Evolutionary conservation across 2,329 filamentous ascomycete genomes (phyloP).

Genomic region (Fusarium sp.): DNA sequence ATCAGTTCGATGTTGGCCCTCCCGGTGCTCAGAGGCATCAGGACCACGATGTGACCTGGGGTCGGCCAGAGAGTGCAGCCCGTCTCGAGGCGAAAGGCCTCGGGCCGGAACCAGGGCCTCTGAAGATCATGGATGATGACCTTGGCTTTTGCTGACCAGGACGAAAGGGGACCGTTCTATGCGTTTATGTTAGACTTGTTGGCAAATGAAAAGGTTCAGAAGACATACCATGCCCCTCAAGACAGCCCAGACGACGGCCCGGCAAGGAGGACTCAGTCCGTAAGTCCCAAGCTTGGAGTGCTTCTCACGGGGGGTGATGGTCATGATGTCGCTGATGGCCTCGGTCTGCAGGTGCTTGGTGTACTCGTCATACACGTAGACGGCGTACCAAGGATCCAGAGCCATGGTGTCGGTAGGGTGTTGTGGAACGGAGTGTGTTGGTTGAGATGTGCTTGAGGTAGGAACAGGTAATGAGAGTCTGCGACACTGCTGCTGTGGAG

Average conservation of each 20-base stretch:
- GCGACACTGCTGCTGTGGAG: not conserved
- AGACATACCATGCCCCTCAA: slow-evolving; percentile 26
- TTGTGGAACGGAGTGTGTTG: not conserved
- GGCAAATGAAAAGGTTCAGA: not conserved
- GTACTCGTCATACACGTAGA: slow-evolving; percentile 16
- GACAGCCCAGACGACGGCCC: slow-evolving; percentile 21
- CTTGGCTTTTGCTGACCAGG: not conserved
- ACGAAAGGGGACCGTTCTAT: slow-evolving; percentile 18
- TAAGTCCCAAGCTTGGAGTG: slow-evolving; percentile 15
- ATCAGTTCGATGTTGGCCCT: slow-evolving; percentile 19
- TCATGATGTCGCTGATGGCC: slow-evolving; percentile 30
- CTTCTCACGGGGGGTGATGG: slow-evolving; percentile 23
- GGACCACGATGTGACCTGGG: slow-evolving; percentile 7
- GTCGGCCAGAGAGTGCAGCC: slow-evolving; percentile 30
- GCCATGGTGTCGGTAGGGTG: slow-evolving; percentile 16
- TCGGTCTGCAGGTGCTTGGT: slow-evolving; percentile 22
- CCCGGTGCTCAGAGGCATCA: slow-evolving; percentile 29
- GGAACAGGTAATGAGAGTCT: not conserved
- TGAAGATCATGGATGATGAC: slow-evolving; percentile 3
- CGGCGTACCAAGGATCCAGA: slow-evolving; percentile 8
- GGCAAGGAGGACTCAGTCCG: slow-evolving; percentile 20
- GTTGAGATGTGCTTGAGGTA: not conserved
- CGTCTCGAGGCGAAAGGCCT: slow-evolving; percentile 33
- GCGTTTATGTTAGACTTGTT: not conserved
- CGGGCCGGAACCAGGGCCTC: slow-evolving; percentile 23